phyloP scores from a whole-genome alignment of 306 rosid genomes.

The Senna siamea region DNA sequence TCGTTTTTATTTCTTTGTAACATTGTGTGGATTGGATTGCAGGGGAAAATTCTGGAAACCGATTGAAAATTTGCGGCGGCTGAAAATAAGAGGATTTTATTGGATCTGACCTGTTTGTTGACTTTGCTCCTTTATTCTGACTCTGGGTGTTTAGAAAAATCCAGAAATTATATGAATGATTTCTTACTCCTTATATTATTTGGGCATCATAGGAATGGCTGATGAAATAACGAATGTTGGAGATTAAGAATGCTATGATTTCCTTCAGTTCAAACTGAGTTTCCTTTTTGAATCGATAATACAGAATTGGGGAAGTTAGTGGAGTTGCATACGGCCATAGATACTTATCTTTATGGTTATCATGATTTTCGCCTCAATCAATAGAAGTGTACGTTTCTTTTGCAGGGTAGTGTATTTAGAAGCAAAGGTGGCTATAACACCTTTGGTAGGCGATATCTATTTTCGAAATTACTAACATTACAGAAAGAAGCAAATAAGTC shows the following conservation, averaged over 20 bases:
- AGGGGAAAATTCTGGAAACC: background rate
- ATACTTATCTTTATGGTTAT: slow-evolving; percentile 1
- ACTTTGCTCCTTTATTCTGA: background rate
- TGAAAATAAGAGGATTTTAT: background rate
- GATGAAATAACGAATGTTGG: background rate
- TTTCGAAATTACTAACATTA: background rate
- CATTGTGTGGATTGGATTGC: background rate
- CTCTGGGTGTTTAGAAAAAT: background rate
- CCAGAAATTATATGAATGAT: background rate
- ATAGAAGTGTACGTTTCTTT: background rate
- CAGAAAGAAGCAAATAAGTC: background rate
- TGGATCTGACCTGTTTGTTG: background rate
- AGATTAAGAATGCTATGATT: background rate
- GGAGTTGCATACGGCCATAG: background rate
- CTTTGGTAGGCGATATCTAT: background rate
- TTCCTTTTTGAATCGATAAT: background rate
- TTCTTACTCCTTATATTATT: background rate
- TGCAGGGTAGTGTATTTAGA: slow-evolving; percentile 19
- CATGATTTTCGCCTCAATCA: background rate
- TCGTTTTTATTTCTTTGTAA: background rate
- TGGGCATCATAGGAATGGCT: background rate
- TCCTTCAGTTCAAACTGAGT: background rate
- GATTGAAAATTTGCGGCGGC: background rate
- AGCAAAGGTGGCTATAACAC: slow-evolving; percentile 12
- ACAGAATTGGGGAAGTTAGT: background rate